These are phyloP conservation scores for Ampelocalamus luodianensis DNA, from an alignment of 176 grass and related monocot species.

Conservation along the genomic window DNA sequence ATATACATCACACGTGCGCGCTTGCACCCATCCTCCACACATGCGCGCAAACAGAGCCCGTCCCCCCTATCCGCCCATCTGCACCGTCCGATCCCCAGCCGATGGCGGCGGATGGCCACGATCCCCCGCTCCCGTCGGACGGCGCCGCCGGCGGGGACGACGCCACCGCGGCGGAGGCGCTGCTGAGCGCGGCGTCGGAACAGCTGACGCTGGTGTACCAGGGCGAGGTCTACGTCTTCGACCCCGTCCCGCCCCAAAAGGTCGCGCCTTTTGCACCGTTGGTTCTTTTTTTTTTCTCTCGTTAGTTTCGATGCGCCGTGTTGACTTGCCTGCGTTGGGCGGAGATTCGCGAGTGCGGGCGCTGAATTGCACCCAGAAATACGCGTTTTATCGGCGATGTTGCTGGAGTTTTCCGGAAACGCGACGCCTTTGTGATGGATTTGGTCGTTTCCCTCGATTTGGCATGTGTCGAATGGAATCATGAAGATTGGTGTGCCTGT, in stretches of 20 bases:
- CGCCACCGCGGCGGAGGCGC: constrained; percentile 43
- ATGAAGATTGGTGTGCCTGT: constrained; percentile 1
- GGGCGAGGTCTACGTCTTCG: constrained; percentile 84
- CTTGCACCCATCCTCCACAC: constrained; percentile 43
- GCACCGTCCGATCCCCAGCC: constrained; percentile 53
- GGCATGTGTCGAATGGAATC: not conserved
- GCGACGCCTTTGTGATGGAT: not conserved
- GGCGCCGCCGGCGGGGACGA: constrained; percentile 21
- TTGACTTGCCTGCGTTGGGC: constrained; percentile 33
- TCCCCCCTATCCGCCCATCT: constrained; percentile 19
- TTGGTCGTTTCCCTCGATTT: not conserved
- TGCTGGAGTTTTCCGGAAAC: not conserved
- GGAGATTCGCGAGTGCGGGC: constrained; percentile 8
- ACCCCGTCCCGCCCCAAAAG: constrained; percentile 79
- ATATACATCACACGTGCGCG: constrained; percentile 43
- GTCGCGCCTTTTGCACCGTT: constrained; percentile 45
- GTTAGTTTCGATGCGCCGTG: not conserved
- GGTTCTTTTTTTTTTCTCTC: not conserved
- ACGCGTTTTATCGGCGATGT: not conserved
- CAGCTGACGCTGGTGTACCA: constrained; percentile 79
- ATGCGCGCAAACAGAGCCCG: constrained; percentile 40
- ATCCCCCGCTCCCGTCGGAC: constrained; percentile 32
- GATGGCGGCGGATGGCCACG: constrained; percentile 51
- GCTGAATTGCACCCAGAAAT: not conserved
- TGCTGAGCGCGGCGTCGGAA: constrained; percentile 62